Evolutionary conservation across 2,329 filamentous ascomycete genomes (phyloP), one percentile per base, ranked within the genome.

Genomic region (Alternaria solani): DNA sequence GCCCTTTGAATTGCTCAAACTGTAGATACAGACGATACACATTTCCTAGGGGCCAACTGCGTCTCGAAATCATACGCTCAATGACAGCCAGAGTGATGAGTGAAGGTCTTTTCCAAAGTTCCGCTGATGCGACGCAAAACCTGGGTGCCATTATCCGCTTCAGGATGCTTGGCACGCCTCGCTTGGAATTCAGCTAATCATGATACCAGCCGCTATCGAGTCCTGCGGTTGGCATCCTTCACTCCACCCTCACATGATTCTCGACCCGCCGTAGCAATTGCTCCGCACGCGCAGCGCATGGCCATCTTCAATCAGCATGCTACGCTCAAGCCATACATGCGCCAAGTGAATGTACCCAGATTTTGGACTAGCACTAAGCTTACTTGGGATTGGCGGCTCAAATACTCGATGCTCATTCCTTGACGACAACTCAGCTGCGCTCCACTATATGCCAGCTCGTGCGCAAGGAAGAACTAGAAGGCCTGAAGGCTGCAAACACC

Each of bases 381-480:
- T 16, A 38, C 38, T 51, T 30, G 26, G 38, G 55, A 30, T 32
- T 58, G 41, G 59, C 26, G 55, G 18, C 34, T 53, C 43, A 39
- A 39, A 48, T 8, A 16, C 53, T 51, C 20, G 28, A 59, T 39
- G 49, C 51, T 54, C 55, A 62, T 48, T 48, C 36, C 55, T 32
- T 34, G 55, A 55, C 51, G 41, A 51, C 55, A 62, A 51, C 55
- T 46, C 55, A 59, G 59, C 59, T 47, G 36, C 30, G 46, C 36
- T 36, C 56, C 57, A 59, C 36, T 12, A 44, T 12, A 32, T 44
- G 34, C 43, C 56, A 42, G 36, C 51, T 55, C 28, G 44, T 12
- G 43, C 44, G 18, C 39, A 26, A 23, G 34, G 42, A 42, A 28
- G 38, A 44, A 41, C 42, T 58, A 54, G 49, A 47, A 36, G 25